Evolutionary conservation across 306 rosid species (phyloP).

Genomic region (Fragaria ananassa): DNA sequence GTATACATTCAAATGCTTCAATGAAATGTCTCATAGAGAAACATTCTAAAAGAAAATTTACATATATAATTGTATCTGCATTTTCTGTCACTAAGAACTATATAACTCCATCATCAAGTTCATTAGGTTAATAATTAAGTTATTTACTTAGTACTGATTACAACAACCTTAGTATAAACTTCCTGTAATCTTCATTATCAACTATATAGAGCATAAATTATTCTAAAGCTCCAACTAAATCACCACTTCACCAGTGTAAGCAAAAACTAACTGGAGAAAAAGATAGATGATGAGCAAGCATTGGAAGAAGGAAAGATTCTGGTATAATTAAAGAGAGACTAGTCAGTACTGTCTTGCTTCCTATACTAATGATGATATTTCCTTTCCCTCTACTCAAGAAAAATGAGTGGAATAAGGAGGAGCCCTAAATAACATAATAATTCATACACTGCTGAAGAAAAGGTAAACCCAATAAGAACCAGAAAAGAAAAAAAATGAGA

Average conservation of each 20-base stretch:
- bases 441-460: constrained; percentile 22
- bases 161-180: neutral
- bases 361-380: constrained; percentile 59
- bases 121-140: neutral
- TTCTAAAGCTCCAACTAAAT: constrained; percentile 3
- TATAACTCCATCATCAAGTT: neutral
- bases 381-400: constrained; percentile 32
- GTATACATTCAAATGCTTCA: neutral
- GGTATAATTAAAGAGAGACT: constrained; percentile 48
- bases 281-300: constrained; percentile 39
- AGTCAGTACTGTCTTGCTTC: constrained; percentile 35
- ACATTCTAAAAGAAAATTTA: neutral
- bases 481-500: constrained; percentile 12
- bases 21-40: neutral
- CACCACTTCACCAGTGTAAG: neutral
- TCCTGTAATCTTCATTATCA: neutral
- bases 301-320: constrained; percentile 74
- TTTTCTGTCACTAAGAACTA: neutral
- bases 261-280: constrained; percentile 14
- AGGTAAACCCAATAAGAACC: neutral
- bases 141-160: neutral
- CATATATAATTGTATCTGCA: neutral
- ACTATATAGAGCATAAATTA: neutral
- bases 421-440: neutral
- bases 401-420: constrained; percentile 38